These are phyloP conservation scores for Tolypocladium tundrense DNA, from an alignment of 2,329 filamentous ascomycete species.

Conservation along the genomic window DNA sequence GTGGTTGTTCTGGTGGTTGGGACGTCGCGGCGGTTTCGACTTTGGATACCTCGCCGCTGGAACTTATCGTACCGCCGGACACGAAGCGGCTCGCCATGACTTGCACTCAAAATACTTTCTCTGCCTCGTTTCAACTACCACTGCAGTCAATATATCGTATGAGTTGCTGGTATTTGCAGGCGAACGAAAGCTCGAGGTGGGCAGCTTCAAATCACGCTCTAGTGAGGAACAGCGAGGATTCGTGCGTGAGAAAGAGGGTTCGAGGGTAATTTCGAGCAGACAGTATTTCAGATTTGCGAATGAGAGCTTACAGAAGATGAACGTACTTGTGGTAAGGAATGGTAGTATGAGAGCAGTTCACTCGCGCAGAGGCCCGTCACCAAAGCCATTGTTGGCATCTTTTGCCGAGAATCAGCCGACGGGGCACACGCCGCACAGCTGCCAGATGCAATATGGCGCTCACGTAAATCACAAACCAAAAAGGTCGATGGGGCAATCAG, in stretches of 20 bases:
- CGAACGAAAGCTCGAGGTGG: neutral
- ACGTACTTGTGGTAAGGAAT: no score
- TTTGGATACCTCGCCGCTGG: slow-evolving; percentile 13
- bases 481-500: neutral
- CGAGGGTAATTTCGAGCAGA: neutral
- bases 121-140: neutral
- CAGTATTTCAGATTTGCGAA: neutral
- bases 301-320: neutral
- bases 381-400: neutral
- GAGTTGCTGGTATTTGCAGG: neutral
- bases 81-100: slow-evolving; percentile 47
- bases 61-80: slow-evolving; percentile 39
- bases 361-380: neutral
- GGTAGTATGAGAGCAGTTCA: neutral
- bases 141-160: neutral
- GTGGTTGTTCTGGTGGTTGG: slow-evolving; percentile 6
- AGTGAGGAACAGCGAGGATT: neutral
- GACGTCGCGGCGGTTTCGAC: slow-evolving; percentile 6
- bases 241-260: neutral
- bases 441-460: neutral
- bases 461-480: neutral
- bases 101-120: neutral
- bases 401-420: slow-evolving; percentile 5
- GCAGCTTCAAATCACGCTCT: neutral
- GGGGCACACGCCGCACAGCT: neutral